phyloP scores from a whole-genome alignment of 176 grass and related monocot genomes.

The Tillandsia fasciculata region DNA sequence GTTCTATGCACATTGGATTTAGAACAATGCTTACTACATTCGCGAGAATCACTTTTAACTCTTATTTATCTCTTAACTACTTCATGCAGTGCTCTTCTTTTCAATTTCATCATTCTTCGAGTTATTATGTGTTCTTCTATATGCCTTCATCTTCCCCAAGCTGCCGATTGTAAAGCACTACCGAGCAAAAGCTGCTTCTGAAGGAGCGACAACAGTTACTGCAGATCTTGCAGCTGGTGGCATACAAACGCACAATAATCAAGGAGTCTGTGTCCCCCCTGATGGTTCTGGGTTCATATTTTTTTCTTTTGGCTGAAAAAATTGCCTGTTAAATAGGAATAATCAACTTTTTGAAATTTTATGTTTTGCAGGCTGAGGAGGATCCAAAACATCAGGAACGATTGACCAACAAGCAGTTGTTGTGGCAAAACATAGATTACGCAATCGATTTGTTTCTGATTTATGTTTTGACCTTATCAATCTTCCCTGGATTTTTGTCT shows the following conservation, averaged over 20 bases:
- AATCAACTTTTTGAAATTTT: not conserved
- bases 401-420: slow-evolving; percentile 47
- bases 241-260: slow-evolving; percentile 15
- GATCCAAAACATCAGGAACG: slow-evolving; percentile 43
- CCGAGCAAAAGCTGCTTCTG: slow-evolving; percentile 48
- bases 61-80: not conserved
- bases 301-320: not conserved
- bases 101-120: slow-evolving; percentile 54
- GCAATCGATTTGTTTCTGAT: slow-evolving; percentile 43
- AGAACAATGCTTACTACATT: not conserved
- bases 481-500: slow-evolving; percentile 84
- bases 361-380: slow-evolving; percentile 35
- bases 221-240: slow-evolving; percentile 60
- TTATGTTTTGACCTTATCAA: slow-evolving; percentile 54
- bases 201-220: slow-evolving; percentile 54
- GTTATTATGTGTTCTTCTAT: slow-evolving; percentile 45
- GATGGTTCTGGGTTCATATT: not conserved
- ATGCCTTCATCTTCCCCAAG: slow-evolving; percentile 72
- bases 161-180: slow-evolving; percentile 79
- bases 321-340: not conserved
- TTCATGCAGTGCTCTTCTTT: slow-evolving; percentile 54
- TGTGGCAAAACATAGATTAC: slow-evolving; percentile 52
- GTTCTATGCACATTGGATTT: not conserved
- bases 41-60: not conserved
- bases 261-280: not conserved